Percentiles rank a stretch among this genome's conserved stretches.
phyloP scores from a whole-genome alignment of 2,329 filamentous ascomycete species.

The Rugonectria rugulosa region DNA sequence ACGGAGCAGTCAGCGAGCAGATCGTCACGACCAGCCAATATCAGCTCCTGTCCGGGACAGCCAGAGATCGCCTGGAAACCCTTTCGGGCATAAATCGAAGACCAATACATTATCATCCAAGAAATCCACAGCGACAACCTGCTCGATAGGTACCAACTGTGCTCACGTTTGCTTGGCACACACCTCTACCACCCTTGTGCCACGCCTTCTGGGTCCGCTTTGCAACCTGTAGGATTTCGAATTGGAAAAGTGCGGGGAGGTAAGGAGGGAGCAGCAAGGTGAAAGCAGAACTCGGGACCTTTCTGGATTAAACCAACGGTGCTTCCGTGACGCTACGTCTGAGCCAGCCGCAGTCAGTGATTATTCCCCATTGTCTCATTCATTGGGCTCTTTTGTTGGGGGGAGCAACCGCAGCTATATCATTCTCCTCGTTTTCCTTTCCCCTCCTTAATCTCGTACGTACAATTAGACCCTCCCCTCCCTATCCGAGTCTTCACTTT shows the following conservation, averaged over 20 bases:
- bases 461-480: not conserved
- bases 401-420: conserved; percentile 7
- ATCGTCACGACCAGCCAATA: not conserved
- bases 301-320: conserved; percentile 11
- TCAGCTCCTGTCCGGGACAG: not conserved
- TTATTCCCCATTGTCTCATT: conserved; percentile 14
- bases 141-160: not conserved
- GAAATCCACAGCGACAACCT: not conserved
- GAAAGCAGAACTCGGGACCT: conserved; percentile 11
- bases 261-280: conserved; percentile 4
- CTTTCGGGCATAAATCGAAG: not conserved
- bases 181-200: conserved; percentile 1
- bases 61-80: not conserved
- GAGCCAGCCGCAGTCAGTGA: conserved; percentile 6
- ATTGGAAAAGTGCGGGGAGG: conserved; percentile 21
- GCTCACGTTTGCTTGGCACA: not conserved
- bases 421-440: conserved; percentile 4
- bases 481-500: not conserved
- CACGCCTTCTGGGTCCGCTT: conserved; percentile 3
- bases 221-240: conserved; percentile 6
- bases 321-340: conserved; percentile 17
- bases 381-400: conserved; percentile 19
- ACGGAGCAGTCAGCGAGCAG: too few relatives aligned
- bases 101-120: not conserved
- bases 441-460: not conserved